Conservation (phyloP, 495 filamentous ascomycete genomes). For the Articulospora tetracladia region DNA sequence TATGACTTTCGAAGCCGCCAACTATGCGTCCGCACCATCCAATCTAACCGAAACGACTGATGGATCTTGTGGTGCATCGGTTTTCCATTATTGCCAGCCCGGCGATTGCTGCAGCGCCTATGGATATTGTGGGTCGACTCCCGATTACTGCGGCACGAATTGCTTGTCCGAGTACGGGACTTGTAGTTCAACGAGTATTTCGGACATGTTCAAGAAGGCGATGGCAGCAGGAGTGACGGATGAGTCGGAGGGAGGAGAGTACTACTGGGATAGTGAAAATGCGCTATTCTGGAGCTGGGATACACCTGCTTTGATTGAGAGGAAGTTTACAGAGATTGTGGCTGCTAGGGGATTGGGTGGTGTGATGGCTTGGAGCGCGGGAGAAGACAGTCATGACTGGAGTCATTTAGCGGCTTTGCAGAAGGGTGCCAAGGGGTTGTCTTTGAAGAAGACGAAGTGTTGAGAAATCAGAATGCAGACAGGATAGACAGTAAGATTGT, state of each 20-base stretch:
- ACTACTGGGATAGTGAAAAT: slow-evolving; percentile 52
- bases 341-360: slow-evolving; percentile 50
- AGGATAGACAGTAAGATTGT: too few species aligned
- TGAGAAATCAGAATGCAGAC: too few species aligned
- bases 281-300: slow-evolving; percentile 69
- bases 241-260: slow-evolving; percentile 49
- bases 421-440: slow-evolving; percentile 24
- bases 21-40: slow-evolving; percentile 28
- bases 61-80: slow-evolving; percentile 17
- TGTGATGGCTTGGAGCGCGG: slow-evolving; percentile 57
- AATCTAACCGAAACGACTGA: slow-evolving; percentile 5
- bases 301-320: slow-evolving; percentile 48
- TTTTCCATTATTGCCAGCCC: slow-evolving; percentile 4
- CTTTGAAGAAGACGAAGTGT: not conserved
- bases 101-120: slow-evolving; percentile 20
- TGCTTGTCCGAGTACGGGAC: slow-evolving; percentile 40
- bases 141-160: slow-evolving; percentile 35
- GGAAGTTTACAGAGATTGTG: slow-evolving; percentile 61
- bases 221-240: slow-evolving; percentile 46
- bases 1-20: slow-evolving; percentile 43
- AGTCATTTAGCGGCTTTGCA: slow-evolving; percentile 54
- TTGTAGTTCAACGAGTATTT: slow-evolving; percentile 23
- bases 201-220: slow-evolving; percentile 35
- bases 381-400: slow-evolving; percentile 54
- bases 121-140: slow-evolving; percentile 27